phyloP scores from a whole-genome alignment of 2,329 filamentous ascomycete species.

The Trichoderma sp. region DNA sequence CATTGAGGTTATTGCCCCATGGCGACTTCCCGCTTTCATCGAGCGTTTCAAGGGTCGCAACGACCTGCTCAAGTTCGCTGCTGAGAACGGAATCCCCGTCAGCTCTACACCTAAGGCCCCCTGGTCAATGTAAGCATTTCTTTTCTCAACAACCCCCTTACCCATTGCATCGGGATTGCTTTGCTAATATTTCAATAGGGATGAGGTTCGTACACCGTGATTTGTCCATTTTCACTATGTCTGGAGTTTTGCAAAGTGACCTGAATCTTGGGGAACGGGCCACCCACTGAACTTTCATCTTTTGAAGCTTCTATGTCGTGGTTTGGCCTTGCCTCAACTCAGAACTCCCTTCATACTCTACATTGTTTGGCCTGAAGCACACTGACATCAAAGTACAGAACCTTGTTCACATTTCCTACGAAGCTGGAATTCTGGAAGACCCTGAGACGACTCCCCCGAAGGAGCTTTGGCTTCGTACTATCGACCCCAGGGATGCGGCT shows the following conservation, averaged over 20 bases:
- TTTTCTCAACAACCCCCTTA: constrained; percentile 38
- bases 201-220: neutral
- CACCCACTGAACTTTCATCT: too few species aligned
- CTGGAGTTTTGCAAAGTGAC: neutral
- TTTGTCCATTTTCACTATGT: neutral
- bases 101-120: neutral
- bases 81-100: constrained; percentile 65
- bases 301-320: too few species aligned
- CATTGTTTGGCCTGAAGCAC: too few species aligned
- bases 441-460: neutral
- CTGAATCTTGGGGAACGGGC: too few species aligned
- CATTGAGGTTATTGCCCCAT: constrained; percentile 70
- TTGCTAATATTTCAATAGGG: constrained; percentile 19
- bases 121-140: neutral
- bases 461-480: neutral
- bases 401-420: constrained; percentile 21
- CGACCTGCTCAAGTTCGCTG: constrained; percentile 71
- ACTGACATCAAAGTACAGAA: constrained; percentile 9
- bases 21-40: constrained; percentile 66
- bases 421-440: neutral
- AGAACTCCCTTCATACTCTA: too few species aligned
- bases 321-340: too few species aligned
- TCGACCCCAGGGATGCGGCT: neutral
- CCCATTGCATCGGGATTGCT: neutral
- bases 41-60: constrained; percentile 52